A percentile compares a stretch with the other conserved stretches of the same genome.
Conservation (phyloP, 169 alveolate species). For the Cryptosporidium muris region DNA sequence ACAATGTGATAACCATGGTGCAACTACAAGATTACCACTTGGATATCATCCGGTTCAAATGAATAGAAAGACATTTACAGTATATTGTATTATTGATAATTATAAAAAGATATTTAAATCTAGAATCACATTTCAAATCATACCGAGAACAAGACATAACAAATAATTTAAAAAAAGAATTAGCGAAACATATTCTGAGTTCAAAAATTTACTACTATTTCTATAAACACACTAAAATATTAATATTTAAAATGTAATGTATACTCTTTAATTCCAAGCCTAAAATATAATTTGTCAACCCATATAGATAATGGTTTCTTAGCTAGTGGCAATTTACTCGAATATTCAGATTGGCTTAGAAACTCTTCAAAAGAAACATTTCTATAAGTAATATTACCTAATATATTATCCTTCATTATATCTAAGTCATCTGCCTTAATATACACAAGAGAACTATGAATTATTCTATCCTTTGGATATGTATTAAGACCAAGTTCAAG, state of each 20-base stretch:
- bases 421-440: constrained; percentile 4
- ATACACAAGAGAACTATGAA: constrained; percentile 16
- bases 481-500: constrained; percentile 4
- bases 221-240: neutral
- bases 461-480: constrained; percentile 1
- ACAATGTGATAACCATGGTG: neutral
- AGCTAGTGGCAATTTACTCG: neutral
- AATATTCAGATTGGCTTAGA: neutral
- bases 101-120: constrained; percentile 23
- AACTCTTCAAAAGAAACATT: neutral
- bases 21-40: constrained; percentile 1
- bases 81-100: constrained; percentile 23
- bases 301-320: neutral
- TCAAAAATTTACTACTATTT: neutral
- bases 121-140: constrained; percentile 45
- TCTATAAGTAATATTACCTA: neutral
- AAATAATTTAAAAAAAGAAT: neutral
- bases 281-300: constrained; percentile 12
- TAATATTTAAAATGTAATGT: neutral
- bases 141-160: constrained; percentile 30
- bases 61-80: constrained; percentile 32
- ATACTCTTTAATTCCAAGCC: constrained; percentile 34
- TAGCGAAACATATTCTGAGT: too few species aligned
- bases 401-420: neutral
- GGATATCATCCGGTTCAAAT: constrained; percentile 22